phyloP scores from a whole-genome alignment of 306 rosid species.

The Pterocarpus macrocarpus region DNA sequence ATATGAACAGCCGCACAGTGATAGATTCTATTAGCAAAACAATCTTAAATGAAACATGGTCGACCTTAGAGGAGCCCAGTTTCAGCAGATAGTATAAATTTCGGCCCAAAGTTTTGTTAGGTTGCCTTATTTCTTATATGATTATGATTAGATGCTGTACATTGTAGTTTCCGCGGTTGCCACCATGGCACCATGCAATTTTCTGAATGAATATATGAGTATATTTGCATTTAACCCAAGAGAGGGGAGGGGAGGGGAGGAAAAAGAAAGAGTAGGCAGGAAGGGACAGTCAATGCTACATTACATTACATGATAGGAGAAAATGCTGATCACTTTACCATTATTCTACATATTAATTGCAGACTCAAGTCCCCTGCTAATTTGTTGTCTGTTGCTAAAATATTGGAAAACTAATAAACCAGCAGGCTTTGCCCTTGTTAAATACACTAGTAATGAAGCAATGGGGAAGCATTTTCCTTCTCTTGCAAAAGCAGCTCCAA shows the following conservation, averaged over 20 bases:
- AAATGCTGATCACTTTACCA: not conserved
- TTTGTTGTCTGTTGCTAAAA: not conserved
- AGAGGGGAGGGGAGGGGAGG: slow-evolving; percentile 17
- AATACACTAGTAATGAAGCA: slow-evolving; percentile 6
- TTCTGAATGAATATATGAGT: not conserved
- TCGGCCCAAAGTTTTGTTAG: slow-evolving; percentile 12
- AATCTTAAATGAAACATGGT: not conserved
- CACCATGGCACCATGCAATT: not conserved
- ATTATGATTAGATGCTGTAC: slow-evolving; percentile 14
- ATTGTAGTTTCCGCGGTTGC: slow-evolving; percentile 6
- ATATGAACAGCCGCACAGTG: not conserved
- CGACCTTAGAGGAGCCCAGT: not conserved
- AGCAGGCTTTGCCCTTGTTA: slow-evolving; percentile 10
- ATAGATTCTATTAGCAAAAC: not conserved
- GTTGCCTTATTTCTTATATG: slow-evolving; percentile 9
- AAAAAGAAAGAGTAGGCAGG: slow-evolving; percentile 10
- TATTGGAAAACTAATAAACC: slow-evolving; percentile 31
- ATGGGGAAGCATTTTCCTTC: not conserved
- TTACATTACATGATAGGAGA: slow-evolving; percentile 18
- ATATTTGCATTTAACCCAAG: slow-evolving; percentile 3
- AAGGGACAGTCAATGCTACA: not conserved
- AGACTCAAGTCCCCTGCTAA: not conserved
- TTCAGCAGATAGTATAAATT: not conserved
- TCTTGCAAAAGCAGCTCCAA: slow-evolving; percentile 14
- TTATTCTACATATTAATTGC: not conserved